Evolutionary conservation across 305 asterid genomes (phyloP).

Genomic region (Galium porrigens): DNA sequence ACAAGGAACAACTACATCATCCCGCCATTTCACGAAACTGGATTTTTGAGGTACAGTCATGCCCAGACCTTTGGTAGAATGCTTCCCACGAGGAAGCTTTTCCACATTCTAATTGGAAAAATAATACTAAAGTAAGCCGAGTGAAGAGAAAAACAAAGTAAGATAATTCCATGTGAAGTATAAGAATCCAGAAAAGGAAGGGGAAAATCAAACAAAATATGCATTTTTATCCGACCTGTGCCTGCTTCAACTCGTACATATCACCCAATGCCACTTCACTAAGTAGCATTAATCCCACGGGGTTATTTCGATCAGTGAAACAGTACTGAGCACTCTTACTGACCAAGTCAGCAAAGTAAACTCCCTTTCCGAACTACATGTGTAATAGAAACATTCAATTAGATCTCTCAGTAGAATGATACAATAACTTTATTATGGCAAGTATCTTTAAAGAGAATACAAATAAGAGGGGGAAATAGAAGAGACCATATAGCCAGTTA

Average conservation of each 20-base stretch:
- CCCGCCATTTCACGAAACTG: slow-evolving; percentile 59
- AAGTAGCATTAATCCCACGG: slow-evolving; percentile 88
- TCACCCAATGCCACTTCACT: slow-evolving; percentile 96
- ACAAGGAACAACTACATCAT: slow-evolving; percentile 76
- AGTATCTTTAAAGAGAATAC: slow-evolving; percentile 10
- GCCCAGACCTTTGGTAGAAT: slow-evolving; percentile 91
- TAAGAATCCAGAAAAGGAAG: background rate
- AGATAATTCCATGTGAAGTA: background rate
- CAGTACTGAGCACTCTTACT: slow-evolving; percentile 98
- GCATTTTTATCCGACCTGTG: slow-evolving; percentile 39
- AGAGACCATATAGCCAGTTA: slow-evolving; percentile 88
- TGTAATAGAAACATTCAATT: slow-evolving; percentile 17
- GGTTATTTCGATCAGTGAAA: slow-evolving; percentile 58
- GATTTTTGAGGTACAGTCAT: slow-evolving; percentile 60
- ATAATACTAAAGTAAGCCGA: background rate
- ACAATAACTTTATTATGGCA: background rate
- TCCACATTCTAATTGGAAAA: slow-evolving; percentile 54
- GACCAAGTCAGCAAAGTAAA: slow-evolving; percentile 91
- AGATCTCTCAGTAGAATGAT: slow-evolving; percentile 9
- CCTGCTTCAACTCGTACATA: slow-evolving; percentile 53
- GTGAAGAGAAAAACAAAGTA: slow-evolving; percentile 1
- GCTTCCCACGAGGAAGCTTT: slow-evolving; percentile 79
- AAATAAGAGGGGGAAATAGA: slow-evolving; percentile 7
- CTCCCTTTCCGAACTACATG: slow-evolving; percentile 80
- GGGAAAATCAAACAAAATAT: background rate